Base-by-base conservation (phyloP, 1,139 yeast genomes). In the Nakaseomyces kungkrabaensis region DNA sequence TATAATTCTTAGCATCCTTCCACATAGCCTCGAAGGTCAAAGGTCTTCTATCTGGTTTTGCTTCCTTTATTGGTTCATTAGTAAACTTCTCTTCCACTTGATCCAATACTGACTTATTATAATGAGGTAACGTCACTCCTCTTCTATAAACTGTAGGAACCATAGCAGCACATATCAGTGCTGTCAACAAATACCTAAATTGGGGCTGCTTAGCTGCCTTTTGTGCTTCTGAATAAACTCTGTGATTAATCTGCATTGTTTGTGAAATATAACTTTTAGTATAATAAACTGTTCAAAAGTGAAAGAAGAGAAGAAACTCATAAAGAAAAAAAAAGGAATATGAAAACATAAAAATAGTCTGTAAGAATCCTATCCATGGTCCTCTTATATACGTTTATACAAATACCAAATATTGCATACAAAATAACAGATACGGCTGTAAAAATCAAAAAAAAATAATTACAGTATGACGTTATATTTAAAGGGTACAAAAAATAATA, bases 131-230 rank as follows among this genome's bases (percentile, higher is more conserved):
- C 48, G 57, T 47, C 47, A 43, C 32, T 27, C 52, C 44, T 44
- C 54, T 43, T 45, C 62, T 54, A 41, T 60, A 60, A 42, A 60
- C 50, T 1, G 63, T 55, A 7, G 66, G 66, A 4, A 61, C 58
- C 34, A 59, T 52, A 1, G 64, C 62, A 36, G 61, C 63, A 44
- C 62, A 56, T 4, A 56, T 52, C 25, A 58, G 43, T 8, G 63
- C 66, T 25, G 59, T 37, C 52, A 60, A 48, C 43, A 61, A 43
- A 44, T 56, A 56, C 32, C 52, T 56, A 50, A 61, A 56, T 24
- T 57, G 56, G 1, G 65, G 65, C 38, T 47, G 48, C 31, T 57
- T 52, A 3, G 61, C 63, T 13, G 53, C 52, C 40, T 51, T 37
- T 47, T 61, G 64, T 6, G 62, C 64, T 48, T 62, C 65, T 37